These are phyloP conservation scores for Castanea sativa DNA, from an alignment of 306 rosid genomes.

Conservation along the genomic window DNA sequence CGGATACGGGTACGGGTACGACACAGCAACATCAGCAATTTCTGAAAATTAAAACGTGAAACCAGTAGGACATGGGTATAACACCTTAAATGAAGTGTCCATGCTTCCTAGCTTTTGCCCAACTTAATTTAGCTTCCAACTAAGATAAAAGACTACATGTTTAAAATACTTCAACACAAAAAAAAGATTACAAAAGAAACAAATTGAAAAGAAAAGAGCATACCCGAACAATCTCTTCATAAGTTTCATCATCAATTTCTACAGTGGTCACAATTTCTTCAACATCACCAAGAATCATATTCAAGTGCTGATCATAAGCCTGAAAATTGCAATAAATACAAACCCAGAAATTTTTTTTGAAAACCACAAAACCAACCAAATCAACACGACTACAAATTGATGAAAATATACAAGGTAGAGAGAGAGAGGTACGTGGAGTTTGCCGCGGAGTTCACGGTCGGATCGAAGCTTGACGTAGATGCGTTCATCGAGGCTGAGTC, in stretches of 20 bases:
- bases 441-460: conserved; percentile 96
- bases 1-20: no score
- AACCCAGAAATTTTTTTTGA: no score
- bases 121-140: not conserved
- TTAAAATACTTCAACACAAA: not conserved
- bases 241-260: conserved; percentile 96
- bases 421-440: conserved; percentile 57
- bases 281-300: conserved; percentile 99
- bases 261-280: conserved; percentile 94
- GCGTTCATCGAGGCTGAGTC: conserved; percentile 98
- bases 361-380: no score
- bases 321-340: conserved; percentile 28
- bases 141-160: not conserved
- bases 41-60: no score
- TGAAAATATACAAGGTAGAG: no score
- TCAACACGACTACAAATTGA: no score
- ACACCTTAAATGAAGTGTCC: no score
- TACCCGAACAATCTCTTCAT: conserved; percentile 99
- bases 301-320: conserved; percentile 99
- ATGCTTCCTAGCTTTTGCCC: no score
- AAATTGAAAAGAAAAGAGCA: conserved; percentile 13
- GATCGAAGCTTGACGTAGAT: conserved; percentile 98
- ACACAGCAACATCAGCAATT: no score
- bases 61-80: no score
- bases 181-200: not conserved